Base-by-base conservation (phyloP, 2,329 filamentous ascomycete species). In the Pezicula rhizophila region DNA sequence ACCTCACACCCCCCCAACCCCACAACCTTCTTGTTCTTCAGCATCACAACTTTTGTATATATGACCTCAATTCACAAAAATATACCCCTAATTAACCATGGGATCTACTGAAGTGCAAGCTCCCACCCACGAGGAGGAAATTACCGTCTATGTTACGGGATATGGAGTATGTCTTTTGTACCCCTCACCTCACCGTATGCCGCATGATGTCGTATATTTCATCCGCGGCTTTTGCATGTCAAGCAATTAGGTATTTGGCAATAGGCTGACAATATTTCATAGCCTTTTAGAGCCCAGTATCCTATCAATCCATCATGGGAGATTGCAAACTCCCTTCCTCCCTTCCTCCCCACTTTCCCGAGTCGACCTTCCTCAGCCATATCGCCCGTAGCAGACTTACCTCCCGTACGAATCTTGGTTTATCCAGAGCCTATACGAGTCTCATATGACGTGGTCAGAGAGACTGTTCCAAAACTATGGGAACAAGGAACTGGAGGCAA, bases 251-350 rank as follows among this genome's bases (percentile, higher is more conserved):
- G 34, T 6, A 26, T 43, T 33, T 34, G 20, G 8, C 12, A 5
- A 43, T 37, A 41, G 44, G 39, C 10, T 38, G 39, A 41, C 43
- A 51, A 14, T 34, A 14, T 28, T 23, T 35, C n/a, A 41, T 23
- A 92, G 87, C 85, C 89, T 1, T 95, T 95, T 67, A 82, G 84
- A 58, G 74, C 70, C n/a, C 70, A 84, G 40, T 83, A 84, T 61
- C 79, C 82, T 25, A 70, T 84, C 51, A 95, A 95, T 63, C 88
- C 89, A 8, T 89, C 89, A 3, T 91, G 81, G 77, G 79, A 91
- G 62, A 91, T 95, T 62, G 82, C 85, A 43, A 75, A 73, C 23
- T 73, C 71, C 17, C 78, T 95, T n/a, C 84, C 88, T 3, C 66
- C 76, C 2, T 76, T 78, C 57, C 76, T 91, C 5, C 78, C 81